A percentile compares a stretch with the other conserved stretches of the same genome.
Conservation (phyloP, 2,329 filamentous ascomycete genomes). For the Fusarium sp. region DNA sequence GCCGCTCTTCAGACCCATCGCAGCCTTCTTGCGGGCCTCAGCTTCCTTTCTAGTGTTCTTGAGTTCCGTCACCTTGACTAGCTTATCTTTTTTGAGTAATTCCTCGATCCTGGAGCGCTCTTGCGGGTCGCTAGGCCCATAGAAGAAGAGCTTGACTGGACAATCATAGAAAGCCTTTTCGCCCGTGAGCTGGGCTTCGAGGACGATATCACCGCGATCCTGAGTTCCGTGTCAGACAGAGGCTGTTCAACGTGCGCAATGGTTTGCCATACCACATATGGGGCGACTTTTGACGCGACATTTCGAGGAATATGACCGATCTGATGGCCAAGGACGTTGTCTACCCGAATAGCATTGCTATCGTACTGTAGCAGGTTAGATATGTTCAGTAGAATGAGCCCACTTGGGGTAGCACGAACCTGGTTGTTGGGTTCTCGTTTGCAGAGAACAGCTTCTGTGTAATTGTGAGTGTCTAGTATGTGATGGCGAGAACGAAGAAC, state of each 20-base stretch:
- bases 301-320: conserved; percentile 81
- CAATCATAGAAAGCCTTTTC: conserved; percentile 76
- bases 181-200: conserved; percentile 78
- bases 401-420: conserved; percentile 46
- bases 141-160: conserved; percentile 75
- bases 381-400: conserved; percentile 7
- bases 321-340: conserved; percentile 79
- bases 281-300: conserved; percentile 76
- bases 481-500: background rate
- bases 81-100: conserved; percentile 71
- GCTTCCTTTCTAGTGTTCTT: conserved; percentile 66
- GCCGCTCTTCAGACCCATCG: conserved; percentile 54
- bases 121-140: conserved; percentile 69
- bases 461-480: conserved; percentile 11
- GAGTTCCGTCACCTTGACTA: conserved; percentile 68
- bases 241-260: background rate
- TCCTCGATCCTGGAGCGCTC: conserved; percentile 66
- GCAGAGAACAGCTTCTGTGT: conserved; percentile 67
- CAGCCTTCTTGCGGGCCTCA: conserved; percentile 61
- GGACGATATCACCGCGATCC: conserved; percentile 67
- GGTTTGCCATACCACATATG: conserved; percentile 68
- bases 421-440: conserved; percentile 74
- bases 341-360: conserved; percentile 78
- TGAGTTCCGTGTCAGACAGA: conserved; percentile 43
- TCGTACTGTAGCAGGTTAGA: conserved; percentile 63